Evolutionary conservation across 1,139 yeast species (phyloP), one percentile per base, ranked within the genome.

Genomic region (Saccharomyces hybrid): DNA sequence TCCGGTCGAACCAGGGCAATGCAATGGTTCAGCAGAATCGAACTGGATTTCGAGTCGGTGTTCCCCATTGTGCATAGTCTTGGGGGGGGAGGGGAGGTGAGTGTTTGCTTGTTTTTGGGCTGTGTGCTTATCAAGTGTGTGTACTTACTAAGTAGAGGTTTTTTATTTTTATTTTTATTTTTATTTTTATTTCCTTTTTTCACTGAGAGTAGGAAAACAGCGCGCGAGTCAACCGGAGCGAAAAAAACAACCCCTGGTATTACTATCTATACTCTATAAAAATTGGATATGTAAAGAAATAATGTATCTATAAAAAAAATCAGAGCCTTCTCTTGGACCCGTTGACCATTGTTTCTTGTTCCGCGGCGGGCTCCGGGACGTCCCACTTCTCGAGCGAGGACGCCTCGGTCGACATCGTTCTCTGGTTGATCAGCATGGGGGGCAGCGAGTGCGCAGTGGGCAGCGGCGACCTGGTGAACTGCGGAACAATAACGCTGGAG

Each of bases 41-140:
- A 74, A 42, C 53, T 56, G 38, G 80, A 72, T 62, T 78, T 84
- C 27, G 91, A 87, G 57, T 88, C 95, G 19, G 84, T 74, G 34
- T 85, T 79, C 49, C 85, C 90, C 96, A 88, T 88, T 47, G 42
- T 38, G 44, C 44, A 38, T 38, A 38, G n/a, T 12, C 44, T 32
- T 26, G 21, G 4, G 16, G 12, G 11, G 16, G 29, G n/a, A n/a
- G n/a, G n/a, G n/a, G n/a, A n/a, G n/a, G 21, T 31, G 14, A n/a
- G 19, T 21, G 16, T 32, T n/a, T 32, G 44, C 44, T 38, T 38
- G 9, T 19, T 38, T 9, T 38, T 21, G 19, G 19, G 4, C 16
- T n/a, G 44, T 38, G 11, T 12, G 44, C n/a, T 11, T 34, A 9
- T 16, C 11, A 16, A 16, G 16, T 19, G 38, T 16, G 24, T 16